Evolutionary conservation across 768 basidiomycete species (phyloP).

Genomic region (Leccinum barrowsii): DNA sequence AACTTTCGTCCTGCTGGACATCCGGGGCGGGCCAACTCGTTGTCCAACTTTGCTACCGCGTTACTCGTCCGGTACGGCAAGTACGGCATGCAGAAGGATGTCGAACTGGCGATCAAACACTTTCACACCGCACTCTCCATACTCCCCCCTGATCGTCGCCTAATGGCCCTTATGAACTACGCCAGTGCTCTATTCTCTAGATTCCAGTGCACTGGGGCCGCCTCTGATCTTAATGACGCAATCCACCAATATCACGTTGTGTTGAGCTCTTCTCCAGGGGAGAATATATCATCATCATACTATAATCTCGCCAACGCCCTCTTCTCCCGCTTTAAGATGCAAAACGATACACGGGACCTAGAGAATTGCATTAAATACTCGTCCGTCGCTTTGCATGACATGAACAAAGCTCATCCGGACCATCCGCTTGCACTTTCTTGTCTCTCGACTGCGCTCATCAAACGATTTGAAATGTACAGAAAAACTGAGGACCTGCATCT

Average conservation of each 20-base stretch:
- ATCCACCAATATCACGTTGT: slow-evolving; percentile 23
- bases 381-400: slow-evolving; percentile 12
- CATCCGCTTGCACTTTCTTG: slow-evolving; percentile 17
- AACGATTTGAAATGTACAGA: slow-evolving; percentile 17
- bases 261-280: slow-evolving; percentile 14
- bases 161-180: slow-evolving; percentile 26
- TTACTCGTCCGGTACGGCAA: slow-evolving; percentile 27
- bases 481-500: slow-evolving; percentile 24
- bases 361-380: slow-evolving; percentile 23
- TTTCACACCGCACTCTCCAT: slow-evolving; percentile 21
- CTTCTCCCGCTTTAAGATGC: slow-evolving; percentile 27
- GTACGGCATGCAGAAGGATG: slow-evolving; percentile 20
- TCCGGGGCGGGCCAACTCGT: slow-evolving; percentile 19
- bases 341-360: slow-evolving; percentile 18
- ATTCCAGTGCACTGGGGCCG: slow-evolving; percentile 20
- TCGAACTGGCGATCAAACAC: slow-evolving; percentile 28
- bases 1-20: slow-evolving; percentile 26
- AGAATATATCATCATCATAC: slow-evolving; percentile 18
- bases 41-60: slow-evolving; percentile 30
- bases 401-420: slow-evolving; percentile 17
- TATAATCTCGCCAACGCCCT: slow-evolving; percentile 32
- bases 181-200: slow-evolving; percentile 29
- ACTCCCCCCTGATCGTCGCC: slow-evolving; percentile 18
- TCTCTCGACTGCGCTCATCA: slow-evolving; percentile 23
- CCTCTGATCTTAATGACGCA: slow-evolving; percentile 21